Base-by-base conservation (phyloP, 169 alveolate genomes). In the Plasmodium inui region DNA sequence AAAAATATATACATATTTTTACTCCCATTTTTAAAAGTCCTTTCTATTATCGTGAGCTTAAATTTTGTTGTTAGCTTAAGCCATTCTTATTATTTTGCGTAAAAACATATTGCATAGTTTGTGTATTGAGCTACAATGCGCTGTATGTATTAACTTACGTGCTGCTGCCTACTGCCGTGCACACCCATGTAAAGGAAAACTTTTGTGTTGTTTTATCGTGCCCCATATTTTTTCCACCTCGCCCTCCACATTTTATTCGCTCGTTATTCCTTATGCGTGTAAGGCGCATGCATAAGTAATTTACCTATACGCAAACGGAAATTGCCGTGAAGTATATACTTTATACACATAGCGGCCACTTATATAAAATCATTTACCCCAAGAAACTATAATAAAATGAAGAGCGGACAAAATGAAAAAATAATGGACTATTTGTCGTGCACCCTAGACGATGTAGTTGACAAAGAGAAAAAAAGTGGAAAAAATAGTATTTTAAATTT, bases 401-500 rank as follows among this genome's bases (percentile, higher is more conserved):
- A 61, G 82, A 73, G 80, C 78, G 89, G 32, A 61, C 71, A 88
- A 79, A 88, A 79, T 78, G 94, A 88, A 50, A 88, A 79, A 88
- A 79, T 88, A 88, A 88, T 88, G 88, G 94, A 88, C 82, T 88
- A 88, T 55, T 57, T 88, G 82, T 88, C 94, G 8, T 88, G 94
- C 70, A 80, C 94, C 17, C 73, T 88, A 28, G 94, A 88, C 37
- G 94, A 88, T 79, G 94, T 88, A 88, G 94, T 88, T 19, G 37
- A 88, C 34, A 50, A 74, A 19, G 94, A 88, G 82, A 88, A 88
- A 61, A 88, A 30, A 88, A 88, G 83, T 34, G 94, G 94, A 44
- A 88, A 53, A 22, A 88, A 79, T 57, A 80, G 94, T 28, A 50
- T 88, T 78, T 37, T 88, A 61, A 88, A 80, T 50, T n/a, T 37